These are phyloP conservation scores for Isoetes taiwanensis DNA, from an alignment of 75 land plant species.

Conservation along the genomic window DNA sequence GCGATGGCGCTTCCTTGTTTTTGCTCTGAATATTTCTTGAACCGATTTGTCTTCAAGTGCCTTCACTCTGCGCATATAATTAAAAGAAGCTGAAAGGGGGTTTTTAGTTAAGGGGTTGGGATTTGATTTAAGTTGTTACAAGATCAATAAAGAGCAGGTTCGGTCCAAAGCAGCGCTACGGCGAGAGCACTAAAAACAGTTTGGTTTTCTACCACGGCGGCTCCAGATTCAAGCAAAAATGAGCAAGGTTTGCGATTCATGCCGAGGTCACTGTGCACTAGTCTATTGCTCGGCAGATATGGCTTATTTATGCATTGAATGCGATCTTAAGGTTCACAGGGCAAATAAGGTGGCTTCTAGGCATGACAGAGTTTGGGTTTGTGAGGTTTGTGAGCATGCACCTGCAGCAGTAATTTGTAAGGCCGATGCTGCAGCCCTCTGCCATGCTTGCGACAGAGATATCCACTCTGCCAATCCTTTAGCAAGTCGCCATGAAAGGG, in stretches of 20 bases:
- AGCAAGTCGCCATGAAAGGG: not conserved
- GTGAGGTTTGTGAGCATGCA: constrained; percentile 6
- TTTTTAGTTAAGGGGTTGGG: too few relatives aligned
- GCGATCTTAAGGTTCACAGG: constrained; percentile 5
- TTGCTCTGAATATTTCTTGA: too few relatives aligned
- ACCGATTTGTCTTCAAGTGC: too few relatives aligned
- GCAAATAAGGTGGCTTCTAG: constrained; percentile 1
- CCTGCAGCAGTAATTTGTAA: constrained; percentile 4
- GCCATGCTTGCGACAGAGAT: not conserved
- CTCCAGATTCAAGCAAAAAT: too few relatives aligned
- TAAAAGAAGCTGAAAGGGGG: too few relatives aligned
- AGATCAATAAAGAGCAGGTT: too few relatives aligned
- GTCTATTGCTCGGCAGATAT: constrained; percentile 1
- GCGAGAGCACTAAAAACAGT: too few relatives aligned
- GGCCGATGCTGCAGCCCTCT: constrained; percentile 9
- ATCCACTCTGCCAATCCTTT: constrained; percentile 6
- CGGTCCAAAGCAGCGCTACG: too few relatives aligned
- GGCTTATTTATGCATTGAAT: not conserved
- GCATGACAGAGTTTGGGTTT: not conserved
- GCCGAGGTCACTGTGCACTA: not conserved
- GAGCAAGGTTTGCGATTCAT: not conserved
- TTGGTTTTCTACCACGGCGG: too few relatives aligned
- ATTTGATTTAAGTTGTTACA: too few relatives aligned
- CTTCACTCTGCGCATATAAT: too few relatives aligned
- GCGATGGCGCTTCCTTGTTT: too few relatives aligned